Evolutionary conservation across 257 asterid species (phyloP).

Genomic region (Knoxia roxburghii): DNA sequence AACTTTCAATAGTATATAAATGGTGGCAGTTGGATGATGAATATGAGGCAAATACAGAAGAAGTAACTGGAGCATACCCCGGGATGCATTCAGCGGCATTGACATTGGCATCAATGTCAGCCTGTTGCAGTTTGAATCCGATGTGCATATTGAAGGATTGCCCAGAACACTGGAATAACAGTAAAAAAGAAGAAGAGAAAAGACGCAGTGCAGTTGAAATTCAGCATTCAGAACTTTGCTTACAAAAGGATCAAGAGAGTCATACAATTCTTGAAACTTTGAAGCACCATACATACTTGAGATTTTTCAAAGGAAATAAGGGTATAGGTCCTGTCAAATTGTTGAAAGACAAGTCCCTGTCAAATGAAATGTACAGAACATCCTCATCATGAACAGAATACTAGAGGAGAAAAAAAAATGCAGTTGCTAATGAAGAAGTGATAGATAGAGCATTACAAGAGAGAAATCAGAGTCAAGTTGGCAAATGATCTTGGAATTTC

Average conservation of each 20-base stretch:
- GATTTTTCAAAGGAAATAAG: conserved; percentile 62
- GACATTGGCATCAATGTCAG: conserved; percentile 79
- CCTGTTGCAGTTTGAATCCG: conserved; percentile 58
- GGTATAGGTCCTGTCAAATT: conserved; percentile 92
- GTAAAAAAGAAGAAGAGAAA: not conserved
- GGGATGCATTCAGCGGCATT: conserved; percentile 68
- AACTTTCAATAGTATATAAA: not conserved
- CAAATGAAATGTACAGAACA: conserved; percentile 9
- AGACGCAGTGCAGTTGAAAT: not conserved
- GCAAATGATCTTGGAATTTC: conserved; percentile 68
- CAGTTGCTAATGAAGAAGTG: conserved; percentile 7
- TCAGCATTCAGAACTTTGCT: conserved; percentile 12
- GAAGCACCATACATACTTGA: conserved; percentile 66
- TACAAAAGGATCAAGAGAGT: not conserved
- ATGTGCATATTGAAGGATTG: conserved; percentile 71
- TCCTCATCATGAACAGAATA: not conserved
- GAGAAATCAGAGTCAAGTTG: conserved; percentile 71
- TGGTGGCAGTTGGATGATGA: not conserved
- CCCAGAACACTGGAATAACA: conserved; percentile 57
- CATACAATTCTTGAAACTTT: not conserved
- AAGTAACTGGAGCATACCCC: conserved; percentile 32
- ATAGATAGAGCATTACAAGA: conserved; percentile 47
- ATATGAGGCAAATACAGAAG: not conserved
- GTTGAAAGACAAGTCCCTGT: conserved; percentile 93
- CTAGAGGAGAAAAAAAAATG: not conserved